These are phyloP conservation scores for Globisporangium carolinianum DNA, from an alignment of 352 stramenopile genomes.

Conservation along the genomic window DNA sequence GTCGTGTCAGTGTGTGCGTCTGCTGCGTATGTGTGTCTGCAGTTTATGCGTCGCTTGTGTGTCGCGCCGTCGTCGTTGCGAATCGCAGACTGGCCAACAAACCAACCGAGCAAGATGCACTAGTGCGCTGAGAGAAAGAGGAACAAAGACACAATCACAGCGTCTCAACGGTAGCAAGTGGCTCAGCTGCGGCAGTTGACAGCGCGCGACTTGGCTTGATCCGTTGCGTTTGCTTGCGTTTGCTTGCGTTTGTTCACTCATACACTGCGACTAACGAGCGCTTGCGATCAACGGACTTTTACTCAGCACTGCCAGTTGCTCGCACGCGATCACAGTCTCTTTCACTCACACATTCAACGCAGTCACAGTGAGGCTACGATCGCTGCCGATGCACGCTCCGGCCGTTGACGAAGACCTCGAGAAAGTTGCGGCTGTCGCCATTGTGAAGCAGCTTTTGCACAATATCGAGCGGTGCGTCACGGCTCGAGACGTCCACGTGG, in stretches of 20 bases:
- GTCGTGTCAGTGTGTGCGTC: neutral
- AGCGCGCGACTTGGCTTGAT: neutral
- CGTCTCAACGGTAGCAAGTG: neutral
- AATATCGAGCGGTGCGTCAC: conserved; percentile 34
- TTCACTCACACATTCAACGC: no score
- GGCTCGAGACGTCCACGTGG: conserved; percentile 47
- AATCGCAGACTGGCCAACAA: neutral
- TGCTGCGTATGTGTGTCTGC: neutral
- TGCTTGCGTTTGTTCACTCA: no score
- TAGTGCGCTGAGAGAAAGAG: neutral
- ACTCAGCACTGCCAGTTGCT: no score
- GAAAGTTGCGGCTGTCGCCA: conserved; percentile 82
- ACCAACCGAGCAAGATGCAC: neutral
- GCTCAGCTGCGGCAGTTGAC: neutral
- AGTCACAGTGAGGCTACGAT: neutral
- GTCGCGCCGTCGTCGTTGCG: neutral
- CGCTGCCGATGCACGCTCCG: conserved; percentile 20
- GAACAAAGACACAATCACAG: neutral
- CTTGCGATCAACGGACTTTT: no score
- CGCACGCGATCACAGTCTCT: no score
- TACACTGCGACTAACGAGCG: no score
- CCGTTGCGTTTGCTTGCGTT: no score
- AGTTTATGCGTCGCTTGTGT: neutral
- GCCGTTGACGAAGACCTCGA: conserved; percentile 64
- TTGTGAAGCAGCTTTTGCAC: conserved; percentile 87